Evolutionary conservation across 768 basidiomycete genomes (phyloP).

Genomic region (Lyophyllum decastes): DNA sequence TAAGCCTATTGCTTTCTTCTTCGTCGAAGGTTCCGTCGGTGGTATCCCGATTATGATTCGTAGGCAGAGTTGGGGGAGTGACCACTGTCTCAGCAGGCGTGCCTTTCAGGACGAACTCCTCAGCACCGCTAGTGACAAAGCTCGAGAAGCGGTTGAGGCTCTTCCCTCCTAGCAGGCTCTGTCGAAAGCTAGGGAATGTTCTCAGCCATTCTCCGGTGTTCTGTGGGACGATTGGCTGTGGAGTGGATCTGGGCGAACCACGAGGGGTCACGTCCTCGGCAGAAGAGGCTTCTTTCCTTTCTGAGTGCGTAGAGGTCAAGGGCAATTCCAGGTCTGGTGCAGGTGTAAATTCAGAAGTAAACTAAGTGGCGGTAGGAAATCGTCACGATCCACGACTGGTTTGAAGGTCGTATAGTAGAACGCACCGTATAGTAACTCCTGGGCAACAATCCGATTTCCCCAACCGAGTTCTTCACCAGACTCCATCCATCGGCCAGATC

Average conservation of each 20-base stretch:
- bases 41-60: slow-evolving; percentile 29
- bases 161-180: slow-evolving; percentile 75
- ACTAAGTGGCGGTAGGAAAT: slow-evolving; percentile 37
- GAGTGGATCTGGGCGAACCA: slow-evolving; percentile 43
- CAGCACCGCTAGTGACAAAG: slow-evolving; percentile 85
- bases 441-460: slow-evolving; percentile 70
- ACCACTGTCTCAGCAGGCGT: slow-evolving; percentile 34
- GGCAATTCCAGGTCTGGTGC: slow-evolving; percentile 45
- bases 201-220: slow-evolving; percentile 68
- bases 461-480: slow-evolving; percentile 57
- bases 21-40: slow-evolving; percentile 38
- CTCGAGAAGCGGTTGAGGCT: slow-evolving; percentile 83
- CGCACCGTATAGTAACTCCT: slow-evolving; percentile 72
- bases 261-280: slow-evolving; percentile 49
- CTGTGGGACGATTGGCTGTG: slow-evolving; percentile 56
- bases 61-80: slow-evolving; percentile 10
- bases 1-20: slow-evolving; percentile 41
- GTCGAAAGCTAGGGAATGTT: slow-evolving; percentile 66
- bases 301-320: slow-evolving; percentile 22
- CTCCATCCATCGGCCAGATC: slow-evolving; percentile 82
- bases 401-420: slow-evolving; percentile 15
- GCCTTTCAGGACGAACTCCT: slow-evolving; percentile 80
- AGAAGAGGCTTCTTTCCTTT: slow-evolving; percentile 36
- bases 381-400: neutral
- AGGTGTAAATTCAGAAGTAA: slow-evolving; percentile 62